Evolutionary conservation across 1,284 basidiomycete species (phyloP), one percentile per base, ranked within the genome.

Genomic region (Crepidotus sp.): DNA sequence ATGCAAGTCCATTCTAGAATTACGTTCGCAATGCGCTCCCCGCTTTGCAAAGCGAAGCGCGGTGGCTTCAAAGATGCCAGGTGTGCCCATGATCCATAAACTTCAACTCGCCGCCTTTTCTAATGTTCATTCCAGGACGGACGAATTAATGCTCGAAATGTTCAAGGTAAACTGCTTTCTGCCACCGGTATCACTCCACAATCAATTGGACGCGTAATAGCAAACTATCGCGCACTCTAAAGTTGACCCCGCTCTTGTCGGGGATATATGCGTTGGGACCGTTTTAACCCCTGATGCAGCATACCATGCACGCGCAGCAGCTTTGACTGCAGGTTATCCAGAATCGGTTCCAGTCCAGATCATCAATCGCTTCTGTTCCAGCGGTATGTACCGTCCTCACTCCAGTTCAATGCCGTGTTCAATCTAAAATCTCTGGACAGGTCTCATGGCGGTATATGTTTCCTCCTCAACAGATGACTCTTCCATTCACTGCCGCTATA

Each of bases 251-350:
- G 64, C 62, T 4, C 63, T 81, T 31, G 74, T 93, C 37, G 77
- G 80, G 15, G 90, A 92, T 59, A 81, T 93, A 34, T 81, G 78
- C 45, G 80, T 92, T 24, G 90, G 83, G 18, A 83, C 74, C 7
- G 78, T 83, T 3, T 66, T 83, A 21, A 71, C 77, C 0, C 71
- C 74, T 3, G 74, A 70, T 46, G 70, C 80, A 1, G 68, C 69
- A 29, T 85, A 83, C 55, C 77, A 78, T 48, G 83, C 82, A 6
- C 73, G 85, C 33, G 71, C 78, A 30, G 82, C 88, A 13, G 77
- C 84, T 11, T 71, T 92, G 34, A 83, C 86, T 3, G 88, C 88
- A 17, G 89, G 89, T 4, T 80, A 88, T 50, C 87, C 88, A 0
- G 81, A 84, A 29, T 73, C 73, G 8, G 79, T 84, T 2, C 85